Conservation (phyloP, 805 yeast genomes). For the Candida boleticola region DNA sequence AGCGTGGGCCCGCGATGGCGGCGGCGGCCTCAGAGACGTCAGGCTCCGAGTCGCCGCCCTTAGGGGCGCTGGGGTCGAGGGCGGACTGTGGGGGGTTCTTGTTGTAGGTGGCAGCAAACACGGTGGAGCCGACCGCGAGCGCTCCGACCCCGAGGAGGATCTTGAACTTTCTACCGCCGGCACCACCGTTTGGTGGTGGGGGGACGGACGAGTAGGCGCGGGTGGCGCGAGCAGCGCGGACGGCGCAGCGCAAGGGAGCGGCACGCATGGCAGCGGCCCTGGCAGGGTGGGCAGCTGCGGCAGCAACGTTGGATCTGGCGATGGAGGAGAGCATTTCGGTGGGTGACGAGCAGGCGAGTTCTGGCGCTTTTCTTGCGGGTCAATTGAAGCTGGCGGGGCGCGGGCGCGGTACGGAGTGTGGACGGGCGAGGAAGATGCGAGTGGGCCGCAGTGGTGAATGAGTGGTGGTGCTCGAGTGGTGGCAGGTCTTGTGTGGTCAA, state of each 20-base stretch:
- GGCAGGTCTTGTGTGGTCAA: too few species aligned
- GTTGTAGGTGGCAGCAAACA: constrained; percentile 40
- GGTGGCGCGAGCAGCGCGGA: background rate
- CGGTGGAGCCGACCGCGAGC: constrained; percentile 52
- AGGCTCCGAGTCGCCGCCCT: background rate
- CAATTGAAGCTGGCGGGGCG: too few species aligned
- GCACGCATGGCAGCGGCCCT: background rate
- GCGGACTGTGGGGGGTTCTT: constrained; percentile 44
- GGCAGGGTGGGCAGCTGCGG: background rate
- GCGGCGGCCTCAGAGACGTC: background rate
- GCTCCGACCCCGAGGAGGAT: constrained; percentile 33
- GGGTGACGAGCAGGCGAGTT: too few species aligned
- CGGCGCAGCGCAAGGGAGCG: background rate
- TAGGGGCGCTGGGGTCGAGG: constrained; percentile 32
- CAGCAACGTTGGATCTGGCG: too few species aligned
- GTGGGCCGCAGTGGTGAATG: too few species aligned
- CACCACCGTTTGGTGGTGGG: constrained; percentile 15
- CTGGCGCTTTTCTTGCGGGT: too few species aligned
- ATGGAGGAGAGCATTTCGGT: too few species aligned
- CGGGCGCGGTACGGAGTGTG: too few species aligned
- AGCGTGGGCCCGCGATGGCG: constrained; percentile 17
- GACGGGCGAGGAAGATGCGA: too few species aligned
- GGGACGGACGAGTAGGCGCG: constrained; percentile 2
- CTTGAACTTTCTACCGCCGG: constrained; percentile 24
- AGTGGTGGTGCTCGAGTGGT: too few species aligned